These are phyloP conservation scores for Sporothrix phasma DNA, from an alignment of 2,329 filamentous ascomycete species.

Conservation along the genomic window DNA sequence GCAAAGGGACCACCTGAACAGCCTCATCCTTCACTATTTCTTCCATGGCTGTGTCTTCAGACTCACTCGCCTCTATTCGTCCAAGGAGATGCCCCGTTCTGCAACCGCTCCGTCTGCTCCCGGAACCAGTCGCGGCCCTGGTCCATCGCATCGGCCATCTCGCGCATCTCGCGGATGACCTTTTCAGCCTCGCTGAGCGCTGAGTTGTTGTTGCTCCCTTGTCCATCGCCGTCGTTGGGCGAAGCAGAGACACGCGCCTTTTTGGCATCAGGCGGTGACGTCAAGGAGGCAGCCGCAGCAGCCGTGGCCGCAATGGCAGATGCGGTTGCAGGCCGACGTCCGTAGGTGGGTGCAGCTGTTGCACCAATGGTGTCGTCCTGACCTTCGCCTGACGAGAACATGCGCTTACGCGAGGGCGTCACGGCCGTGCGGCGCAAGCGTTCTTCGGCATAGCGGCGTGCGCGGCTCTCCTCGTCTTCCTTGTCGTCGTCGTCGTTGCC, in stretches of 20 bases:
- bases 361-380: background rate
- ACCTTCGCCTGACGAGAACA: conserved; percentile 3
- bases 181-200: conserved; percentile 21
- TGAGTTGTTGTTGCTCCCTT: background rate
- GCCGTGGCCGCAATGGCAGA: background rate
- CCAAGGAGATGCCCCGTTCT: conserved; percentile 15
- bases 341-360: background rate
- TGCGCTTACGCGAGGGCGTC: conserved; percentile 9
- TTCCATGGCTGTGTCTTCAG: background rate
- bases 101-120: conserved; percentile 34
- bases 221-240: background rate
- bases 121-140: conserved; percentile 38
- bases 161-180: conserved; percentile 34
- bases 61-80: background rate
- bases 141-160: conserved; percentile 36
- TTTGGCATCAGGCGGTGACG: conserved; percentile 5
- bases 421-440: background rate
- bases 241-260: conserved; percentile 9
- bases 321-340: background rate
- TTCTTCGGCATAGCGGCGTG: conserved; percentile 11
- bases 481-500: background rate
- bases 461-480: background rate
- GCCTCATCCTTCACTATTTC: background rate
- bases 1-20: background rate
- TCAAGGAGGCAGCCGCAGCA: background rate